Percentiles rank a stretch among this genome's conserved stretches.
phyloP scores from a whole-genome alignment of 768 basidiomycete genomes.

The Lactarius sp. region DNA sequence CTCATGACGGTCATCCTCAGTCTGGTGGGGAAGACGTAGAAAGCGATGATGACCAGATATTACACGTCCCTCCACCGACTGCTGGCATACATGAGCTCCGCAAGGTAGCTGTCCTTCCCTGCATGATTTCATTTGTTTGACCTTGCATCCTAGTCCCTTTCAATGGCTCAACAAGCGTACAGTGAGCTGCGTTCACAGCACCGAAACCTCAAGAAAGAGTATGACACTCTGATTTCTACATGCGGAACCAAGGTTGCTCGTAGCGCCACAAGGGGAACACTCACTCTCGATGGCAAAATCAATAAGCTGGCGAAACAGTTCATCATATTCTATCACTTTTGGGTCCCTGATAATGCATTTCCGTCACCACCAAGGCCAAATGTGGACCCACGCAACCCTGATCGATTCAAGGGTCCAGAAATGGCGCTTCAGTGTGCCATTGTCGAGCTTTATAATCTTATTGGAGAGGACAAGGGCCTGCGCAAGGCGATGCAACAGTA shows the following conservation, averaged over 20 bases:
- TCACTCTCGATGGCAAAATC: neutral
- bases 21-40: too few species aligned
- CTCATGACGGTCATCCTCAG: too few species aligned
- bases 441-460: too few species aligned
- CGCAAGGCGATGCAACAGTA: neutral
- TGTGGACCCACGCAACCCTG: neutral
- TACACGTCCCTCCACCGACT: too few species aligned
- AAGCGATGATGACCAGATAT: too few species aligned
- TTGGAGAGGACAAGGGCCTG: neutral
- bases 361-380: neutral
- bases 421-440: too few species aligned
- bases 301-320: neutral
- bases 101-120: neutral
- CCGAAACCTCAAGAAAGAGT: neutral
- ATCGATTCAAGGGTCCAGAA: neutral
- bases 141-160: neutral
- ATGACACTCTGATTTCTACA: neutral
- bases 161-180: neutral
- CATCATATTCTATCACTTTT: neutral
- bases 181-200: neutral
- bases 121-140: neutral
- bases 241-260: neutral
- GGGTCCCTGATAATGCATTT: neutral
- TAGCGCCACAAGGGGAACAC: neutral
- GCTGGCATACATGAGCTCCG: neutral